A percentile compares a stretch with the other conserved stretches of the same genome.
Evolutionary conservation across 768 basidiomycete genomes (phyloP).

Genomic region (Termitomyces heimii): DNA sequence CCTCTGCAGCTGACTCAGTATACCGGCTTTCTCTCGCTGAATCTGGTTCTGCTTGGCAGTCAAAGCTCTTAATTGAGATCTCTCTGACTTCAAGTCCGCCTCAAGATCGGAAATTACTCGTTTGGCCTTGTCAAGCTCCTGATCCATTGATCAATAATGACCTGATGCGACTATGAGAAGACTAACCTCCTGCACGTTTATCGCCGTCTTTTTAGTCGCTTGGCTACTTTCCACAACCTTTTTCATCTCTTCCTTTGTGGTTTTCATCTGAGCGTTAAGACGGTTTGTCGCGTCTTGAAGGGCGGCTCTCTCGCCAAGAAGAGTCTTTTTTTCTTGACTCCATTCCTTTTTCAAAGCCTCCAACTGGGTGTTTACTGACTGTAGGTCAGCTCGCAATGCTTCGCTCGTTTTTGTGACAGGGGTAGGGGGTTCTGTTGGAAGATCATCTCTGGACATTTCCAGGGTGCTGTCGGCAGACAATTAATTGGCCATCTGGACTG

Average conservation of each 20-base stretch:
- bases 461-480: conserved; percentile 35
- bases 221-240: conserved; percentile 49
- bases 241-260: conserved; percentile 50
- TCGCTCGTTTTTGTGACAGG: conserved; percentile 67
- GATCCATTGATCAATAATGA: conserved; percentile 1
- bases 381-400: conserved; percentile 52
- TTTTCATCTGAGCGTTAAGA: conserved; percentile 55
- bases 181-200: conserved; percentile 51
- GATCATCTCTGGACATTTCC: conserved; percentile 40
- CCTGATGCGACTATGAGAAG: not conserved
- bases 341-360: conserved; percentile 61
- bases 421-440: conserved; percentile 57
- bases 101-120: conserved; percentile 65
- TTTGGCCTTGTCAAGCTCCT: conserved; percentile 74
- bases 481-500: not conserved
- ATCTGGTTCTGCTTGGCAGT: conserved; percentile 57
- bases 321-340: conserved; percentile 57
- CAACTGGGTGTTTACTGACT: conserved; percentile 57
- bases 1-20: conserved; percentile 58
- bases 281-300: conserved; percentile 68
- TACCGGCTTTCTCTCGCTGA: conserved; percentile 59
- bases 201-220: conserved; percentile 40
- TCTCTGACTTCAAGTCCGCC: conserved; percentile 62
- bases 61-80: conserved; percentile 56
- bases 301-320: conserved; percentile 65